Percentiles rank a stretch among this genome's conserved stretches.
These are phyloP conservation scores for Austropuccinia psidii DNA, from an alignment of 1,284 basidiomycete species.

Conservation along the genomic window DNA sequence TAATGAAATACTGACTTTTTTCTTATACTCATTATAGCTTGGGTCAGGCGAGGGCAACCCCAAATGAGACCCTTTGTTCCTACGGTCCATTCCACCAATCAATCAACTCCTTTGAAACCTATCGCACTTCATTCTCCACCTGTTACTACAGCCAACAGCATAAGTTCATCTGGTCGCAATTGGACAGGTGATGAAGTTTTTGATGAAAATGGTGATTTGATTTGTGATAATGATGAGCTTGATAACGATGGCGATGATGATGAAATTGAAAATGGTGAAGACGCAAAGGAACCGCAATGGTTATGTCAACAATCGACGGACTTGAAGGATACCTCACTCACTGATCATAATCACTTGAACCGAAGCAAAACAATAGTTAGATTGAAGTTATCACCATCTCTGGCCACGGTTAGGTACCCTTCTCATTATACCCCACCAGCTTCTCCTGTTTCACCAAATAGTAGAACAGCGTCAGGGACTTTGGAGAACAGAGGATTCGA, in stretches of 20 bases:
- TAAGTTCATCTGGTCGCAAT: not conserved
- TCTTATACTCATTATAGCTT: not conserved
- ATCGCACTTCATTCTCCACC: not conserved
- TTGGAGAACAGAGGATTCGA: too few species aligned
- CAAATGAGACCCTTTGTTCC: not conserved
- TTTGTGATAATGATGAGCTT: not conserved
- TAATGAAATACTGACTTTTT: not conserved
- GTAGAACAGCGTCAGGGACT: too few species aligned
- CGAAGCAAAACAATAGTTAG: not conserved
- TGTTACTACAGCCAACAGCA: not conserved
- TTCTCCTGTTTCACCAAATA: not conserved
- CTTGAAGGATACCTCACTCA: not conserved
- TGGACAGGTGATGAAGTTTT: conserved; percentile 8
- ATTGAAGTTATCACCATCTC: not conserved
- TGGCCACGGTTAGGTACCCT: not conserved
- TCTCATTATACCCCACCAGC: not conserved
- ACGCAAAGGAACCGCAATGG: too few species aligned
- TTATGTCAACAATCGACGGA: not conserved
- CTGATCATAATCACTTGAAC: not conserved
- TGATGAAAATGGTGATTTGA: conserved; percentile 2
- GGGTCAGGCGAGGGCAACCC: not conserved
- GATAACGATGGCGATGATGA: not conserved
- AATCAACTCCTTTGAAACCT: not conserved
- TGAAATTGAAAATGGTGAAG: not conserved
- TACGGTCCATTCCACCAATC: not conserved